Evolutionary conservation across 805 yeast species (phyloP).

Genomic region (Wickerhamiella occidentalis): DNA sequence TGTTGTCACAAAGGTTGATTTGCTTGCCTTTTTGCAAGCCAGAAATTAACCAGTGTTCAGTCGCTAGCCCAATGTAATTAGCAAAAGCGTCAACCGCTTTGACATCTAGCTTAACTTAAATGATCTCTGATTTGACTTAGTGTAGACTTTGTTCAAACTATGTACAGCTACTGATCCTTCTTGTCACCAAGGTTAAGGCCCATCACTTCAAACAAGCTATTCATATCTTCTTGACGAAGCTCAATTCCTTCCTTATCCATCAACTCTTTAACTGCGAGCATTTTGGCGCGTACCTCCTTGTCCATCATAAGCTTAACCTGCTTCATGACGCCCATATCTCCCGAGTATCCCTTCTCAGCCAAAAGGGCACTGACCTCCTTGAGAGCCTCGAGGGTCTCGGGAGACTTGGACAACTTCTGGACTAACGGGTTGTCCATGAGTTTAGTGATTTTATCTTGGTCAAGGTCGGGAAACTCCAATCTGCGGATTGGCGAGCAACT

Average conservation of each 20-base stretch:
- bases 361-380: constrained; percentile 16
- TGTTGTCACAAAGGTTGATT: constrained; percentile 78
- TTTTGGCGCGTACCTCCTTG: constrained; percentile 21
- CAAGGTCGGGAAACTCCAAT: constrained; percentile 13
- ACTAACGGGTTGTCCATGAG: constrained; percentile 15
- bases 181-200: constrained; percentile 7
- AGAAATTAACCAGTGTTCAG: neutral
- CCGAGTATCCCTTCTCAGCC: constrained; percentile 21
- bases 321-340: constrained; percentile 18
- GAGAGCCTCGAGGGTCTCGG: constrained; percentile 19
- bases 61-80: neutral
- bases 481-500: neutral
- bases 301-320: constrained; percentile 24
- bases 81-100: neutral
- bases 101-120: neutral
- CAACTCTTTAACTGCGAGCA: constrained; percentile 19
- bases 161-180: neutral
- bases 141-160: too few species aligned
- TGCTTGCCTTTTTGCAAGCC: constrained; percentile 37
- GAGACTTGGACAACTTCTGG: constrained; percentile 18
- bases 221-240: constrained; percentile 17
- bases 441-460: constrained; percentile 14
- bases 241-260: constrained; percentile 19
- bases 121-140: too few species aligned
- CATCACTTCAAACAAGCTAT: constrained; percentile 15